These are phyloP conservation scores for Cladosporium sp. DNA, from an alignment of 2,329 filamentous ascomycete genomes.

Conservation along the genomic window DNA sequence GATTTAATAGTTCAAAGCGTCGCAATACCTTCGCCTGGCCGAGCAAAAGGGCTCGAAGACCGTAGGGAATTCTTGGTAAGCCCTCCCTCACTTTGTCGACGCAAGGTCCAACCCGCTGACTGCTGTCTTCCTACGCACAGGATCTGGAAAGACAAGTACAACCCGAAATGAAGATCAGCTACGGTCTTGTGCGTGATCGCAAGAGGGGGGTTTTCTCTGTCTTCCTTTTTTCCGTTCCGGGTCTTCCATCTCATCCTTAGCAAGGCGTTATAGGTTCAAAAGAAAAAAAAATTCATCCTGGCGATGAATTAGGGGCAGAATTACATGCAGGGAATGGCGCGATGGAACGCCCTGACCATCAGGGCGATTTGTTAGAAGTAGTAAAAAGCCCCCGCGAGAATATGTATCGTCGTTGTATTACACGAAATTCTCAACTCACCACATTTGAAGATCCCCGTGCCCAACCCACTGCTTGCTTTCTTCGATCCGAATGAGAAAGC, in stretches of 20 bases:
- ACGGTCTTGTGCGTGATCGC: neutral
- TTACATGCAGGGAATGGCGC: too few species aligned
- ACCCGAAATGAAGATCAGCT: conserved; percentile 24
- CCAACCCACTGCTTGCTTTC: too few species aligned
- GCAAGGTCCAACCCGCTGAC: too few species aligned
- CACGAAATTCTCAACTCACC: too few species aligned
- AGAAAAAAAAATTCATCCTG: neutral
- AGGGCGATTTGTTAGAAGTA: too few species aligned
- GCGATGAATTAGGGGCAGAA: neutral
- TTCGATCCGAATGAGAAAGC: too few species aligned
- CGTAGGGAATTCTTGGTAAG: conserved; percentile 92
- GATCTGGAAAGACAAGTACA: conserved; percentile 99
- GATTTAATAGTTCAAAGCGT: conserved; percentile 63
- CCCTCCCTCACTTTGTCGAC: conserved; percentile 21
- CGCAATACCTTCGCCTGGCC: conserved; percentile 87
- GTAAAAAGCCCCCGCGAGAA: too few species aligned
- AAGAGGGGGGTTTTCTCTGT: too few species aligned
- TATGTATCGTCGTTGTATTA: too few species aligned
- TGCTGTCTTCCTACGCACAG: conserved; percentile 42
- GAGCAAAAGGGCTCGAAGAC: conserved; percentile 86
- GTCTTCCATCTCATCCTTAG: neutral
- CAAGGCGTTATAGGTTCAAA: neutral
- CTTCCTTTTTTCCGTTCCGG: neutral
- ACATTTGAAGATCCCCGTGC: too few species aligned
- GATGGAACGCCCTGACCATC: too few species aligned